Conservation (phyloP, 2,329 filamentous ascomycete species). For the Talaromyces rugulosus region DNA sequence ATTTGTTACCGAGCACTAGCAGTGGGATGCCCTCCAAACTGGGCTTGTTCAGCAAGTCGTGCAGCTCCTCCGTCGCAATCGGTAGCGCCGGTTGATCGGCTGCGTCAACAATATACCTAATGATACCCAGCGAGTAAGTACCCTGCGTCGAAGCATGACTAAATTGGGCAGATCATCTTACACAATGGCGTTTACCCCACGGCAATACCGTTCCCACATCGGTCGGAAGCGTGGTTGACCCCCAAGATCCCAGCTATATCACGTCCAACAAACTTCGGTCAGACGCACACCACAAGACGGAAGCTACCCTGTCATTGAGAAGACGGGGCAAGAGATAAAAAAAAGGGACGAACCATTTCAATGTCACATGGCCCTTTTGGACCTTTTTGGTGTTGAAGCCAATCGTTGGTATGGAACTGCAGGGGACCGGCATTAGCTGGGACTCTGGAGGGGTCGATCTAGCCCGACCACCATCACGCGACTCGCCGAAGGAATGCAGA, state of each 20-base stretch:
- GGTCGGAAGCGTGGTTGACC: conserved; percentile 94
- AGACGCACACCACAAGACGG: background rate
- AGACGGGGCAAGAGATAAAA: background rate
- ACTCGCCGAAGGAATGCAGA: background rate
- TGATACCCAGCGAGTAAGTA: background rate
- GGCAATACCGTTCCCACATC: conserved; percentile 99
- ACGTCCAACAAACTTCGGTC: background rate
- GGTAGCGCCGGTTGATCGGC: conserved; percentile 77
- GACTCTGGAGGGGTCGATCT: conserved; percentile 6
- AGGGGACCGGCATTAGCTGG: conserved; percentile 20
- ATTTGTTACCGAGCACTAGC: conserved; percentile 94
- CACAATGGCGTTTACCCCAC: conserved; percentile 95
- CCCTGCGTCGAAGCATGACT: background rate
- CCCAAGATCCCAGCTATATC: conserved; percentile 80
- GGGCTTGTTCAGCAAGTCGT: conserved; percentile 78
- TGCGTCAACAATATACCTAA: conserved; percentile 93
- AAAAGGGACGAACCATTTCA: conserved; percentile 69
- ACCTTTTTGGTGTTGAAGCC: conserved; percentile 99
- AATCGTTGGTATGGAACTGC: conserved; percentile 94
- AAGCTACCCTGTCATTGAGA: conserved; percentile 21
- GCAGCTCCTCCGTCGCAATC: conserved; percentile 86
- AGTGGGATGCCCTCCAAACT: conserved; percentile 86
- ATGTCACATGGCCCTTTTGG: conserved; percentile 93
- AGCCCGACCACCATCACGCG: conserved; percentile 5
- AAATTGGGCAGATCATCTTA: conserved; percentile 36